Conservation (phyloP, 768 basidiomycete species). For the Panellus pusillus region DNA sequence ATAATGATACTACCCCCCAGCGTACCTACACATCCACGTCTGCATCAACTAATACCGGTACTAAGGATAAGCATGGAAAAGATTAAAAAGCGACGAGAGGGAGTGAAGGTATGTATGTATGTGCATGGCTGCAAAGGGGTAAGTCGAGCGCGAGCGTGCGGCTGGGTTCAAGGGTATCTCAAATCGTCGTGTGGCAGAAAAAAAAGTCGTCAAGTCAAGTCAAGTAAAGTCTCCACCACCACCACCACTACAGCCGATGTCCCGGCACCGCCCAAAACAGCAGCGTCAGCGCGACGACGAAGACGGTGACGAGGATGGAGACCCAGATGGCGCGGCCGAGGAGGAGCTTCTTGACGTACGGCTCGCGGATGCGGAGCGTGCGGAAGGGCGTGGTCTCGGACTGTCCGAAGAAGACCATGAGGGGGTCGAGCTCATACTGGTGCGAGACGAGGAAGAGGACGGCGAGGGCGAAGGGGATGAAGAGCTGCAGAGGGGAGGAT, state of each 20-base stretch:
- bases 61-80: slow-evolving; percentile 21
- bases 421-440: slow-evolving; percentile 95
- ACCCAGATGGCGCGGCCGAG: slow-evolving; percentile 93
- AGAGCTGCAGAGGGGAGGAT: slow-evolving; percentile 57
- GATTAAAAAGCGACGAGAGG: slow-evolving; percentile 16
- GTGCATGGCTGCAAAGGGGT: slow-evolving; percentile 1
- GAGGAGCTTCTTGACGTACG: slow-evolving; percentile 90
- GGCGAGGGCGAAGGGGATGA: slow-evolving; percentile 90
- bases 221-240: neutral
- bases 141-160: neutral
- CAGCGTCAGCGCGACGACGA: slow-evolving; percentile 80
- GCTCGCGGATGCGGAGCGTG: slow-evolving; percentile 87
- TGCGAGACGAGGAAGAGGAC: slow-evolving; percentile 91
- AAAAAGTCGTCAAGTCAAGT: neutral
- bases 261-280: slow-evolving; percentile 97
- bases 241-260: slow-evolving; percentile 63
- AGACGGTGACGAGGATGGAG: slow-evolving; percentile 69
- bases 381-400: slow-evolving; percentile 98
- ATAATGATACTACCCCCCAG: slow-evolving; percentile 5
- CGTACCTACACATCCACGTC: neutral
- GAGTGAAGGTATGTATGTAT: neutral
- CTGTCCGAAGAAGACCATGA: slow-evolving; percentile 90
- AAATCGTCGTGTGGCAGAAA: slow-evolving; percentile 11
- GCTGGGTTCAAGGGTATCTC: slow-evolving; percentile 10
- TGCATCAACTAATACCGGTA: neutral